Evolutionary conservation across 306 rosid genomes (phyloP), one percentile per base, ranked within the genome.

Genomic region (Cucurbita moschata): DNA sequence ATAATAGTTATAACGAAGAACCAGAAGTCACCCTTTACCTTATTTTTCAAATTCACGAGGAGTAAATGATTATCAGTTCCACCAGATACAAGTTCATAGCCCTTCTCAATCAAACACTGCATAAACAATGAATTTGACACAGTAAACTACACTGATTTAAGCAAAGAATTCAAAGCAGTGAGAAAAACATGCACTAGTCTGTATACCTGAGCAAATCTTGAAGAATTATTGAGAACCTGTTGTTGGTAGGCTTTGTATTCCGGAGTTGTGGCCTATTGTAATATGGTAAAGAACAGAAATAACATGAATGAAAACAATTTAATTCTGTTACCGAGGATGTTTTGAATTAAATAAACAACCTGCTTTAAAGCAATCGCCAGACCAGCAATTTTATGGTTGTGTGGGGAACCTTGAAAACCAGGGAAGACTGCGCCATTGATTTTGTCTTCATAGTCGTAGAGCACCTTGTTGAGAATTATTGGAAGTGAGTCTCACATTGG

Each of bases 391-490:
- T 96, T 92, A 86, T 92, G 98, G 83, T 92, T 92, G 87, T 92
- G 98, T 12, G 98, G 98, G 38, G 96, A 93, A 65, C 98, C 98
- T 84, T 92, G 98, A 79, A 92, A 89, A 63, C 98, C 98, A 47
- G 98, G 98, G 81, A 92, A 92, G 82, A 92, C 98, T 15, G 98
- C 96, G 81, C 90, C 96, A 51, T 92, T 92, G 71, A 92, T 90
- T 81, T 85, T 92, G 87, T 92, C 98, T 82, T 88, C 96, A 26
- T 72, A 92, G 77, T 90, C 98, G 68, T 92, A 92, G 63, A 86
- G 77, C 42, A 92, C 93, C 98, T 92, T 49, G 4, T 30, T 1
- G 0, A 26, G 26, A 2, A 26, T 26, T 26, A 26, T 26, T 26
- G 26, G 26, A 1, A 26, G 26, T 26, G 26, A 26, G 26, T 26